Evolutionary conservation across 495 filamentous ascomycete genomes (phyloP), one percentile per base, ranked within the genome.

Genomic region (Penicillium herquei): DNA sequence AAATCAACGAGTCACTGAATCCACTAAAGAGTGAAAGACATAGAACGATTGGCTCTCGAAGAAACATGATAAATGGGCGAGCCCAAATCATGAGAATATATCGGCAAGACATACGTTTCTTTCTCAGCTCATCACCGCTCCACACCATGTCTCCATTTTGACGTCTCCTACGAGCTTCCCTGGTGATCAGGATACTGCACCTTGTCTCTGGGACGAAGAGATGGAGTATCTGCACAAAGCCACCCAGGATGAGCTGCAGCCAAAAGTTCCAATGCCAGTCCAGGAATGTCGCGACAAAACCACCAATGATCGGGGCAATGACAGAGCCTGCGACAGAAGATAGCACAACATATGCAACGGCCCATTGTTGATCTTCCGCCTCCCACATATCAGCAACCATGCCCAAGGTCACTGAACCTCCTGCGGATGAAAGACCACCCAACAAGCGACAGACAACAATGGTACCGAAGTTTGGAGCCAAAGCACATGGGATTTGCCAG

Each of bases 371-470:
- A 11, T 79, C 74, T 53, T 90, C 81, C 3, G 87, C 67, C 56
- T 91, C 85, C 75, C 82, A 93, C 78, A 92, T 81, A 59, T 93
- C 89, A 26, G 89, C 89, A n/a, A 90, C 82, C 87, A 93, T 90
- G 14, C 89, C 89, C 1, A 93, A 80, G 0, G 89, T 93, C 50
- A 93, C 89, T 17, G 87, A 90, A 35, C 89, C 89, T 35, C 89
- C 89, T 5, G 89, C 89, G 0, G 87, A 87, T 12, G 83, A 86
- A 1, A 92, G 69, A 46, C 89, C 89, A 11, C 88, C 89, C 0
- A 93, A 73, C 7, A 79, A 76, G 7, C 89, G 81, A 45, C 81
- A 80, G 10, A 83, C 82, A 11, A 91, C 62, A 52, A 91, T 76
- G 3, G 85, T 82, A 5, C 70, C 81, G 52, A 88, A 87, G 61